phyloP scores from a whole-genome alignment of 139 green algal genomes.

The Raphidocelis subcapitata region DNA sequence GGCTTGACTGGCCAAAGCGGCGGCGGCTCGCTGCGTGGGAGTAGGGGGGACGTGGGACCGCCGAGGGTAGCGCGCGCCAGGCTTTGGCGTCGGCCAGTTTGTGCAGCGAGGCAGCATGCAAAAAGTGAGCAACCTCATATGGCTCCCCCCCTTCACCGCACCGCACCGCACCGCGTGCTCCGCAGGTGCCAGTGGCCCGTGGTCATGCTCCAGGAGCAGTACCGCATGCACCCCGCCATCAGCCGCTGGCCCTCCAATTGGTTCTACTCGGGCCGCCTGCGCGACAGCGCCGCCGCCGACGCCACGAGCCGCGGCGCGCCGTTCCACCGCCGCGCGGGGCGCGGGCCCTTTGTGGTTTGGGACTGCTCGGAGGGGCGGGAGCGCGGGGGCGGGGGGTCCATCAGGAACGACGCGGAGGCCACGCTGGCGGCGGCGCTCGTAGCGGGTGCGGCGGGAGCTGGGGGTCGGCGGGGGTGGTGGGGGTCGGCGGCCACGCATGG shows the following conservation, averaged over 20 bases:
- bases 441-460: constrained; percentile 35
- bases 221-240: constrained; percentile 78
- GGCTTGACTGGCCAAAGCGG: too few relatives aligned
- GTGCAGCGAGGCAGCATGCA: too few relatives aligned
- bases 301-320: constrained; percentile 30
- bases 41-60: too few relatives aligned
- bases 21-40: too few relatives aligned
- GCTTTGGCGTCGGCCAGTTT: too few relatives aligned
- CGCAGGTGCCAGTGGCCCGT: constrained; percentile 20
- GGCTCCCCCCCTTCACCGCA: neutral
- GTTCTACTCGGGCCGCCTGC: constrained; percentile 67
- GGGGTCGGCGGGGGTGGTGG: too few relatives aligned
- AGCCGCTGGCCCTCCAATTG: constrained; percentile 33
- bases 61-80: too few relatives aligned
- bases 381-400: constrained; percentile 40
- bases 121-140: too few relatives aligned
- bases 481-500: too few relatives aligned
- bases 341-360: constrained; percentile 39
- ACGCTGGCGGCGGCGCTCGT: constrained; percentile 49
- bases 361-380: constrained; percentile 54
- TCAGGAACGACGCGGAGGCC: constrained; percentile 54
- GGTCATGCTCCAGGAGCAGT: constrained; percentile 47
- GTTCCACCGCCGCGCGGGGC: constrained; percentile 39
- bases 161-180: neutral
- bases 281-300: constrained; percentile 37